Percentiles rank a stretch among this genome's conserved stretches.
phyloP scores from a whole-genome alignment of 1,284 basidiomycete species.

The Mycena citricolor region DNA sequence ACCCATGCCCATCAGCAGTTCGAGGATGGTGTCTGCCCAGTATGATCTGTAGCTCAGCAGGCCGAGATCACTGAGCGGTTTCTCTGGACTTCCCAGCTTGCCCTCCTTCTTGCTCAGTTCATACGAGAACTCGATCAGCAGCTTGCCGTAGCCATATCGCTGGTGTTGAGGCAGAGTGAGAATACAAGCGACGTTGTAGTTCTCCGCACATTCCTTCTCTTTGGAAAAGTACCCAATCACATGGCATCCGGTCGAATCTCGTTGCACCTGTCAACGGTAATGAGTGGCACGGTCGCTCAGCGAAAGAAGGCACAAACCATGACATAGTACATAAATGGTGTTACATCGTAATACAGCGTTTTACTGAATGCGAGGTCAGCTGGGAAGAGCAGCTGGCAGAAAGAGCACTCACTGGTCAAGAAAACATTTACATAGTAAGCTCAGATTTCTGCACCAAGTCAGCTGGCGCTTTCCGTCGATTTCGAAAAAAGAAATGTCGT shows the following conservation, averaged over 20 bases:
- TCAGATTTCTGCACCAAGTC: conserved; percentile 97
- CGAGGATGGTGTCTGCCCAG: conserved; percentile 97
- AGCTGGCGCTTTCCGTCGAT: conserved; percentile 96
- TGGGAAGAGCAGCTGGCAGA: conserved; percentile 24
- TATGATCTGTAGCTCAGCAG: conserved; percentile 93
- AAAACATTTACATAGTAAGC: conserved; percentile 96
- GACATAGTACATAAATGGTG: conserved; percentile 99
- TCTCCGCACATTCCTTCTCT: conserved; percentile 97
- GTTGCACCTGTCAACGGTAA: conserved; percentile 56
- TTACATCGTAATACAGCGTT: conserved; percentile 99
- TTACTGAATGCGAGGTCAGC: conserved; percentile 61
- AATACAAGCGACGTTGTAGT: conserved; percentile 99
- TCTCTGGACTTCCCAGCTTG: conserved; percentile 96
- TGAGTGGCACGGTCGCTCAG: conserved; percentile 22
- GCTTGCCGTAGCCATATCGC: conserved; percentile 91
- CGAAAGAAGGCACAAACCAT: conserved; percentile 61
- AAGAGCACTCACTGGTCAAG: conserved; percentile 81
- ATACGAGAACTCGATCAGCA: conserved; percentile 98
- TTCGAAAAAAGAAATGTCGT: conserved; percentile 97
- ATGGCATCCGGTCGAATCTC: conserved; percentile 91
- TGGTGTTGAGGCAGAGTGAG: conserved; percentile 97
- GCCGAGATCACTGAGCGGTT: conserved; percentile 94
- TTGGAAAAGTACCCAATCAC: conserved; percentile 99
- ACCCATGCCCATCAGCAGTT: conserved; percentile 77
- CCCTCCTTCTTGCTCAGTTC: conserved; percentile 96